Evolutionary conservation across 2,329 filamentous ascomycete species (phyloP).

Genomic region (Fusarium humuli): DNA sequence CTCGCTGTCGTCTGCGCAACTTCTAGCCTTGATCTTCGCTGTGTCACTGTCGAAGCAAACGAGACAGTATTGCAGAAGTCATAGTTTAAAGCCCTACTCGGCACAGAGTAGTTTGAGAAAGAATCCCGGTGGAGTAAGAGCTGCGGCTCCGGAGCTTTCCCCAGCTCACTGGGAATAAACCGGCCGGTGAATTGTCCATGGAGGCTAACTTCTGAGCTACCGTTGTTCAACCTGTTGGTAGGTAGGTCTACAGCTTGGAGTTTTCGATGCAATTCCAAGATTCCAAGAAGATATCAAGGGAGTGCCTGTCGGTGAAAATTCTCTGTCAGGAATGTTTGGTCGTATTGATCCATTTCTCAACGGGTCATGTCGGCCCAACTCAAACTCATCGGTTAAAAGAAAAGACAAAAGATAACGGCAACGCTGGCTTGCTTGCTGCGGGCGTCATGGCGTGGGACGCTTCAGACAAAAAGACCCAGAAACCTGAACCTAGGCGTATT

Average conservation of each 20-base stretch:
- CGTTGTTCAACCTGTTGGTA: background rate
- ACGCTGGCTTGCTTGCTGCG: conserved; percentile 16
- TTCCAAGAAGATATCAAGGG: background rate
- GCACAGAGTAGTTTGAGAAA: background rate
- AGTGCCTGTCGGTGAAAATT: conserved; percentile 1
- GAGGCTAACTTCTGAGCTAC: background rate
- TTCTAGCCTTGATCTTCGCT: background rate
- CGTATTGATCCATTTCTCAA: conserved; percentile 1
- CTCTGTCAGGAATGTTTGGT: conserved; percentile 17
- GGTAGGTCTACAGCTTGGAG: conserved; percentile 3
- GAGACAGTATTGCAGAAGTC: background rate
- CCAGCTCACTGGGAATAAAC: conserved; percentile 36
- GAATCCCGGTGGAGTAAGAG: conserved; percentile 15
- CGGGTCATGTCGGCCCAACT: conserved; percentile 14
- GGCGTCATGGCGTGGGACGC: conserved; percentile 32
- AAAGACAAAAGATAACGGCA: conserved; percentile 14
- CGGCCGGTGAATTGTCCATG: conserved; percentile 2
- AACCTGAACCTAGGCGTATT: conserved; percentile 17
- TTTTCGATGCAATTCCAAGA: background rate
- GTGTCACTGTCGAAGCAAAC: background rate
- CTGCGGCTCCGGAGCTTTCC: conserved; percentile 37
- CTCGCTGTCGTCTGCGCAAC: background rate
- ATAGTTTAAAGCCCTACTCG: background rate
- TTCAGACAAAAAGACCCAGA: conserved; percentile 12
- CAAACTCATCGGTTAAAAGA: background rate